phyloP scores from a whole-genome alignment of 331 rosid genomes.

The Saraca asoca region DNA sequence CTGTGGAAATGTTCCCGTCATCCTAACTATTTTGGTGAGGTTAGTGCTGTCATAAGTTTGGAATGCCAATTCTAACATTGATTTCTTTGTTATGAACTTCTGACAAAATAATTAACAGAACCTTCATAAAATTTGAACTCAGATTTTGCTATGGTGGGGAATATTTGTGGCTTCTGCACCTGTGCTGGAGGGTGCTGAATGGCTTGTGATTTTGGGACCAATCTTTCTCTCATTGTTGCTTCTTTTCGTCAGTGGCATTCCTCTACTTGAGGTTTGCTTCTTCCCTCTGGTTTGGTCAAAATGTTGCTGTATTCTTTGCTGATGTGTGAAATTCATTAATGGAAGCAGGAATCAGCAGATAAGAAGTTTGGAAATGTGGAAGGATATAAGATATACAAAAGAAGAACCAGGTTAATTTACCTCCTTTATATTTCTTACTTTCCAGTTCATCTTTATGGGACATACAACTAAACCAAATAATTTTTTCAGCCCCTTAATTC shows the following conservation, averaged over 20 bases:
- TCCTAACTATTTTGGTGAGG: conserved; percentile 98
- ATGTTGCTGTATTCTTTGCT: conserved; percentile 21
- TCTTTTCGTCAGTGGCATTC: conserved; percentile 94
- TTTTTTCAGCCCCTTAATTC: conserved; percentile 82
- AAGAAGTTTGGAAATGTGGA: conserved; percentile 80
- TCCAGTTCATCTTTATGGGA: conserved; percentile 25
- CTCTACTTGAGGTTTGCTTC: conserved; percentile 84
- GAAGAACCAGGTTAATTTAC: conserved; percentile 65
- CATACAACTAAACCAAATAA: conserved; percentile 35
- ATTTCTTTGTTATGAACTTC: conserved; percentile 7
- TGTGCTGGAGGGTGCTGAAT: conserved; percentile 70
- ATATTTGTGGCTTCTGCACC: conserved; percentile 84
- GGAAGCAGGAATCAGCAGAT: conserved; percentile 79
- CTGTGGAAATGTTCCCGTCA: conserved; percentile 92
- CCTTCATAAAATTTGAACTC: conserved; percentile 32
- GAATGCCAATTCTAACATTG: conserved; percentile 4
- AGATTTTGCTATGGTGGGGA: conserved; percentile 99
- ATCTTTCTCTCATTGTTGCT: conserved; percentile 80
- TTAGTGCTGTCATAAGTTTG: conserved; percentile 43
- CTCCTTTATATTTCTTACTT: conserved; percentile 22
- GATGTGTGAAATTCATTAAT: conserved; percentile 30
- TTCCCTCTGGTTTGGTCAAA: conserved; percentile 30
- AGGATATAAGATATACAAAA: conserved; percentile 69
- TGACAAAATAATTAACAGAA: conserved; percentile 22
- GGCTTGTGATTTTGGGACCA: conserved; percentile 90